Base-by-base conservation (phyloP, 192 early-diverging fungal genomes). In the Rhizophagus clarus region DNA sequence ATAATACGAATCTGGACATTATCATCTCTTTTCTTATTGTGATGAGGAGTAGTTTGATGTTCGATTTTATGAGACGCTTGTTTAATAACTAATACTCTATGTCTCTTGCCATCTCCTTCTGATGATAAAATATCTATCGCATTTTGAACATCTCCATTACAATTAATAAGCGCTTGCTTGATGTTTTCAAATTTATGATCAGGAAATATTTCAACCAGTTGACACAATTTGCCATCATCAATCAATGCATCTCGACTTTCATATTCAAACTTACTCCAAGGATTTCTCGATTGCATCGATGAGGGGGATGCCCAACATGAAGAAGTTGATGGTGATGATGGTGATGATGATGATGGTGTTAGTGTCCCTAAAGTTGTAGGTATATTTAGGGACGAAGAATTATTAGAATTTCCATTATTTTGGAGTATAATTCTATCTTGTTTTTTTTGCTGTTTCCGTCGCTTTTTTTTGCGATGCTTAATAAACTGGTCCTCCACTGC, bases 71-170 rank as follows among this genome's bases (percentile, higher is more conserved):
- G 31, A 67, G 24, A 29, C 17, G 26, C 9, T 28, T 14, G 24
- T 12, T 8, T 31, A 72, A 29, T 51, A 29, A 72, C 14, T 45
- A 60, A 22, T 6, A 3, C n/a, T 51, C n/a, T 2, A 34, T 37
- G 22, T 40, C 26, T 72, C 17, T 69, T 49, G 61, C 76, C 7
- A 45, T 67, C 2, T 32, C 3, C 7, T 0, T 63, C 40, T 42
- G 9, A 9, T 22, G 69, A 63, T 22, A 85, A 75, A 15, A 88
- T 79, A n/a, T 85, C 82, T 40, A 86, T 83, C 10, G 84, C 87
- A 24, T 79, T 78, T 62, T 85, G 69, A 14, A 84, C 15, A 29
- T 79, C 72, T 60, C 81, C 81, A 24, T 79, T 72, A n/a, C 75
- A 75, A 62, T 69, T 77, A 0, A 83, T 61, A 56, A 90, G 42